A percentile compares a stretch with the other conserved stretches of the same genome.
phyloP scores from a whole-genome alignment of 2,329 filamentous ascomycete genomes.

The Ophiostoma ulmi region DNA sequence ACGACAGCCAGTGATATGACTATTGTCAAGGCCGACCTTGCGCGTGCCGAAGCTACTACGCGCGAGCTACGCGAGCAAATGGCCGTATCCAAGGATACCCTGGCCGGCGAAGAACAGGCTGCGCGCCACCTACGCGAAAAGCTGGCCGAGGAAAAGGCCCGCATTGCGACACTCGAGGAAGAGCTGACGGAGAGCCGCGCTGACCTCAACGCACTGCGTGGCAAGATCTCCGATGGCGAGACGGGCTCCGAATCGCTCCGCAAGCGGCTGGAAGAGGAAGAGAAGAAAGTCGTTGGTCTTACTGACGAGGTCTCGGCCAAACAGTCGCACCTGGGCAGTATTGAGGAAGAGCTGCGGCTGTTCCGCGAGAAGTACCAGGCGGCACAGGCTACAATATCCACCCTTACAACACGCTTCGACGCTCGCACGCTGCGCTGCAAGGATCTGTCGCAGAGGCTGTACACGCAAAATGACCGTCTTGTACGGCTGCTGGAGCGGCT shows the following conservation, averaged over 20 bases:
- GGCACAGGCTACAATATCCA: constrained; percentile 48
- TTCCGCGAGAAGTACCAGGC: constrained; percentile 60
- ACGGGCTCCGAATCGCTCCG: constrained; percentile 75
- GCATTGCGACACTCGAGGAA: constrained; percentile 48
- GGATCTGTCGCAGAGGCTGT: constrained; percentile 78
- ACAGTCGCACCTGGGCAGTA: constrained; percentile 68
- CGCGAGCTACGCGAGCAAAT: constrained; percentile 55
- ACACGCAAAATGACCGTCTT: constrained; percentile 78
- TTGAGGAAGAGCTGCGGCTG: constrained; percentile 69
- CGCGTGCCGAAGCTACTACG: constrained; percentile 51
- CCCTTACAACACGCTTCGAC: constrained; percentile 56
- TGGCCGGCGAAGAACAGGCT: constrained; percentile 48
- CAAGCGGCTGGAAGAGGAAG: constrained; percentile 69
- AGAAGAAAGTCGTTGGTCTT: constrained; percentile 62
- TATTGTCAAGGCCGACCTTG: constrained; percentile 59
- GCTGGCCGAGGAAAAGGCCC: constrained; percentile 50
- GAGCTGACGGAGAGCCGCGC: constrained; percentile 60
- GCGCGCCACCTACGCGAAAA: constrained; percentile 50
- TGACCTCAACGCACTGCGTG: constrained; percentile 63
- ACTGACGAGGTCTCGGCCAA: constrained; percentile 58
- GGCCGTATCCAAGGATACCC: constrained; percentile 47
- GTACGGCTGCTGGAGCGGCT: constrained; percentile 77
- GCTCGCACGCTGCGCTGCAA: constrained; percentile 68
- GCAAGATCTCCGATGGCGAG: constrained; percentile 74
- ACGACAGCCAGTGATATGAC: constrained; percentile 56